Base-by-base conservation (phyloP, 306 rosid species). In the Parietaria judaica region DNA sequence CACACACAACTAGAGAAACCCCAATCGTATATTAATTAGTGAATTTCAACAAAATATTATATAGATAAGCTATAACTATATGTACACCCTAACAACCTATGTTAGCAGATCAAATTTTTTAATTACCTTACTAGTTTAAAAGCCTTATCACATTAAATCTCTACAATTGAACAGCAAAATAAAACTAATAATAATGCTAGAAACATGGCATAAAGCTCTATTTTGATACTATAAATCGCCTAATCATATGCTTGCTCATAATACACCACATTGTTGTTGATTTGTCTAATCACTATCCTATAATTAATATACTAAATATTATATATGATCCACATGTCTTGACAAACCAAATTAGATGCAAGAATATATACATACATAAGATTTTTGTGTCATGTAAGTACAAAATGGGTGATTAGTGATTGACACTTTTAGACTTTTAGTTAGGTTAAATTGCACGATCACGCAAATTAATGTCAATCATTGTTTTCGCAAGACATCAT, bases 71-170 rank as follows among this genome's bases (percentile, higher is more conserved):
- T n/a, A n/a, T n/a, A n/a, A n/a, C n/a, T n/a, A n/a, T n/a, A n/a
- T n/a, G n/a, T 49, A 65, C 31, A 44, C 44, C 8, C 51, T 17
- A 10, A 55, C 51, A 12, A 55, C 11, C 54, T 55, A 31, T 38
- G 50, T 66, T 66, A 8, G 48, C 35, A 14, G 17, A 66, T 45
- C 36, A 45, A 36, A 54, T 55, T 66, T 39, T 41, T 36, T 39
- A 31, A 66, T 41, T 41, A 41, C 6, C 35, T 35, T 6, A 46
- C 54, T n/a, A 66, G 55, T 56, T n/a, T 56, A 36, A 46, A 55
- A 15, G 17, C 14, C n/a, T 58, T 54, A 45, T 47, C 56, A 35
- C 17, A 38, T 23, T 23, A 23, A 64, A 52, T 39, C 60, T 58
- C 17, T 39, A 12, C 68, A 64, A 5, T 11, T 53, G 68, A 53